Percentiles rank a stretch among this genome's conserved stretches.
These are phyloP conservation scores for Naganishia onofrii DNA, from an alignment of 768 basidiomycete species.

Conservation along the genomic window DNA sequence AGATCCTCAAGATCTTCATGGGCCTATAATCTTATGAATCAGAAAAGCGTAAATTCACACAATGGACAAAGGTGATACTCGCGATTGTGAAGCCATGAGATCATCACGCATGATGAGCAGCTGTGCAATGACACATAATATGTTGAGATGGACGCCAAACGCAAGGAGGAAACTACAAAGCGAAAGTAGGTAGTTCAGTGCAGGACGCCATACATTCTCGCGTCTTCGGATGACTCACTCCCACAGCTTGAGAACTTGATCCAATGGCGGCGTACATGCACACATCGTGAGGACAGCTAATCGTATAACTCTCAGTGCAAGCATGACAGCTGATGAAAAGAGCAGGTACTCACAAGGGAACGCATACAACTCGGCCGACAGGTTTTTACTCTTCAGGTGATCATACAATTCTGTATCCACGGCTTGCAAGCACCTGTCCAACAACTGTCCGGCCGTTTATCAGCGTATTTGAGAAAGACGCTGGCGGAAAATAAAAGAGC, in stretches of 20 bases:
- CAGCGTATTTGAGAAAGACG: not conserved
- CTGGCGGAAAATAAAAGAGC: constrained; percentile 32
- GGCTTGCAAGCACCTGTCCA: constrained; percentile 86
- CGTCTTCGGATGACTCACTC: constrained; percentile 55
- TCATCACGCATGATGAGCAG: constrained; percentile 83
- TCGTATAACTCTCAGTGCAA: not conserved
- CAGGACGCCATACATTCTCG: not conserved
- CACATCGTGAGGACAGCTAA: constrained; percentile 89
- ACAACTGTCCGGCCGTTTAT: constrained; percentile 60
- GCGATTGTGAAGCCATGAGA: constrained; percentile 85
- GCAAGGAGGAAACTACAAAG: constrained; percentile 71
- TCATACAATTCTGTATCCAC: constrained; percentile 82
- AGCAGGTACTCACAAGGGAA: constrained; percentile 74
- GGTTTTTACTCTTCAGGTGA: constrained; percentile 80
- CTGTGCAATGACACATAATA: constrained; percentile 95
- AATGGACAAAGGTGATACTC: constrained; percentile 37
- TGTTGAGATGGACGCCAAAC: constrained; percentile 93
- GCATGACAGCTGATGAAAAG: constrained; percentile 13
- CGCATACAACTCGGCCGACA: constrained; percentile 93
- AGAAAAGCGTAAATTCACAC: not conserved
- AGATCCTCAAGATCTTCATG: constrained; percentile 88
- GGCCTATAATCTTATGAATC: constrained; percentile 56
- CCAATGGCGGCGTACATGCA: constrained; percentile 92
- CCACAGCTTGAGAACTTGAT: constrained; percentile 92
- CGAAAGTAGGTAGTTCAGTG: not conserved